A percentile compares a stretch with the other conserved stretches of the same genome.
Evolutionary conservation across 2,329 filamentous ascomycete species (phyloP).

Genomic region (Rhynchosporium agropyri): DNA sequence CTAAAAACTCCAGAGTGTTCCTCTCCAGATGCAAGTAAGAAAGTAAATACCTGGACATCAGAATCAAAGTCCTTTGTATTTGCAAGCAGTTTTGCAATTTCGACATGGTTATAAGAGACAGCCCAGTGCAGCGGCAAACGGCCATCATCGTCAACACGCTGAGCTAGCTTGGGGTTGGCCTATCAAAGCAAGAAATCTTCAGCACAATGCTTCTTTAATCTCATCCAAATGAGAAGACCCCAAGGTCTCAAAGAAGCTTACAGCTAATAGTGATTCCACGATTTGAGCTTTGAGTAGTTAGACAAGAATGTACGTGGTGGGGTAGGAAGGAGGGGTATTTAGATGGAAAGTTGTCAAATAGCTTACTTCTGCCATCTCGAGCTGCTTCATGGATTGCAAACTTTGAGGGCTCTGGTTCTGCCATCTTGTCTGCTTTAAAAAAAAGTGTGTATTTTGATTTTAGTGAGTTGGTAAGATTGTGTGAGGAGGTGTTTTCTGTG

Average conservation of each 20-base stretch:
- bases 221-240: constrained; percentile 14
- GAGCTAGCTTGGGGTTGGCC: constrained; percentile 79
- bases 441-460: background rate
- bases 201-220: background rate
- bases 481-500: background rate
- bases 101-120: constrained; percentile 75
- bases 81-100: constrained; percentile 73
- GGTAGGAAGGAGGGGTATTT: constrained; percentile 15
- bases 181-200: constrained; percentile 42
- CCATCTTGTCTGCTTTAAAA: constrained; percentile 6
- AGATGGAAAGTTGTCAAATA: constrained; percentile 10
- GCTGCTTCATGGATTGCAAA: constrained; percentile 87
- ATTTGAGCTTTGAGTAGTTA: constrained; percentile 56
- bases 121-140: constrained; percentile 95
- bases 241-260: constrained; percentile 44
- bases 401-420: constrained; percentile 53
- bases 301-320: constrained; percentile 27
- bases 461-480: background rate
- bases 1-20: no score
- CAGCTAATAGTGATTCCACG: constrained; percentile 75
- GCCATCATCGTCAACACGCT: constrained; percentile 77
- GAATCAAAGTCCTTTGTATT: constrained; percentile 76
- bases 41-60: constrained; percentile 67
- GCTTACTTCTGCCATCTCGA: constrained; percentile 78
- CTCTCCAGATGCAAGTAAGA: background rate